Base-by-base conservation (phyloP, 306 rosid species). In the Fagus crenata region DNA sequence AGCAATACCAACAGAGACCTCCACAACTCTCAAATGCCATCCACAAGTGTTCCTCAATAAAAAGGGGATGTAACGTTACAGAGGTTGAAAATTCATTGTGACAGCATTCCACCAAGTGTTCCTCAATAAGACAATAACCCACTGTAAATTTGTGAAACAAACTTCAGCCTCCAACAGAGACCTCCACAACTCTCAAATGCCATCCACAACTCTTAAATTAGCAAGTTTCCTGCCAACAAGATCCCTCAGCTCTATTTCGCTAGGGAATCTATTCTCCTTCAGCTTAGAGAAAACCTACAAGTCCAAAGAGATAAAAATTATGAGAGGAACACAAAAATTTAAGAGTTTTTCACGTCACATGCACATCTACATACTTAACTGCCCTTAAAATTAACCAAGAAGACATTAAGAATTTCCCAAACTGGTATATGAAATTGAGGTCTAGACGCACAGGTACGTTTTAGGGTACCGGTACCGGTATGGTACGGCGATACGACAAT, bases 231-330 rank as follows among this genome's bases (percentile, higher is more conserved):
- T 76, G 32, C 78, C 83, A 36, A 84, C 67, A 67, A 80, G 86
- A 46, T 77, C 87, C 63, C 71, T 90, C 82, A 94, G 73, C 88
- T 94, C 97, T 74, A 89, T 84, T 84, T 85, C 93, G 6, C 91
- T 81, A 4, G 97, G 96, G 84, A 94, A 94, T 75, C 97, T 86
- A 40, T 88, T 87, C 82, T 84, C 93, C 78, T 77, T 85, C 71
- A 89, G 86, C 87, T 90, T 92, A 8, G 93, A 92, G 86, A 90
- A 94, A 74, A 94, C 84, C 98, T 94, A 72, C 43, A 75, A 8
- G 75, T 33, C 65, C 43, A 75, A 15, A 53, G 55, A 67, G 43
- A 74, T 70, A 81, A 76, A 46, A 36, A 69, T 36, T 39, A 80
- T 71, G 75, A 73, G 2, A 8, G 49, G 71, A 43, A 56, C 17